Evolutionary conservation across 2,329 filamentous ascomycete genomes (phyloP).

Genomic region (Colletotrichum lupini): DNA sequence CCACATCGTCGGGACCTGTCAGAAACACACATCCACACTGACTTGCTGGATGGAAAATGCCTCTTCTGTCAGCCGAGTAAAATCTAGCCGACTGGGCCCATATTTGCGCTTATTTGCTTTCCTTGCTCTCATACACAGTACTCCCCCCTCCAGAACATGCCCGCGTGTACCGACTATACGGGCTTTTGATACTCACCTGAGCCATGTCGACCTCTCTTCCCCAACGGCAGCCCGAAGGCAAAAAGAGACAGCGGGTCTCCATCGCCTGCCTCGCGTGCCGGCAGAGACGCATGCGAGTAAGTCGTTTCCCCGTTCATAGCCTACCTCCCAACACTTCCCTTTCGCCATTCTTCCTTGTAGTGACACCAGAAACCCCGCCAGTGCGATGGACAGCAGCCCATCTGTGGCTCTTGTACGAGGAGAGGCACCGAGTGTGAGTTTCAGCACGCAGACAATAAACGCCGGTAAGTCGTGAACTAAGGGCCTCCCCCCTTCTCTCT

Average conservation of each 20-base stretch:
- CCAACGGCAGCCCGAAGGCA: neutral
- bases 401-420: conserved; percentile 28
- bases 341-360: neutral
- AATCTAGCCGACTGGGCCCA: neutral
- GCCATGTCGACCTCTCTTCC: neutral
- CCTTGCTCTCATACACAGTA: too few relatives aligned
- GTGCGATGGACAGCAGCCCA: conserved; percentile 34
- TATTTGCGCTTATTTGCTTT: neutral
- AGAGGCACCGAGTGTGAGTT: conserved; percentile 30
- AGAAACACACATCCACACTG: neutral
- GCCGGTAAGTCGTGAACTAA: conserved; percentile 11
- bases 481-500: neutral
- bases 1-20: neutral
- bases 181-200: neutral
- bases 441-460: conserved; percentile 32
- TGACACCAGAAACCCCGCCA: neutral
- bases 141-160: neutral
- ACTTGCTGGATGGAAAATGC: neutral
- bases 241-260: conserved; percentile 35
- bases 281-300: conserved; percentile 33
- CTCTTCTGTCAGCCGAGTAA: neutral
- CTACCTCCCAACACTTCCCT: neutral
- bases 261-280: conserved; percentile 36
- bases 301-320: neutral
- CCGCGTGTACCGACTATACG: neutral